These are phyloP conservation scores for Russula olivacea DNA, from an alignment of 768 basidiomycete genomes.

Conservation along the genomic window DNA sequence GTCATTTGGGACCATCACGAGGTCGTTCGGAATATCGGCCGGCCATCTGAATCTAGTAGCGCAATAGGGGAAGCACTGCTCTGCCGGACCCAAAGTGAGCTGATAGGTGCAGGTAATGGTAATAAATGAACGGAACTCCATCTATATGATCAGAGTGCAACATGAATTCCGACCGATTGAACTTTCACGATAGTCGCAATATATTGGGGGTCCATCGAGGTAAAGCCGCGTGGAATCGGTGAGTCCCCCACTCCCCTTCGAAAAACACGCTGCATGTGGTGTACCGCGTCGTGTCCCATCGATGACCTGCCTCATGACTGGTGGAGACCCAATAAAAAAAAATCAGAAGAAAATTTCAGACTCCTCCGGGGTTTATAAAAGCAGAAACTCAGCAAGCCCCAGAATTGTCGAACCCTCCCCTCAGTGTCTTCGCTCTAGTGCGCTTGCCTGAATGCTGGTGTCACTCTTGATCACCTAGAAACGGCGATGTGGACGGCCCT, in stretches of 20 bases:
- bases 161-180: conserved; percentile 11
- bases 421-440: neutral
- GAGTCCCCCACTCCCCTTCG: conserved; percentile 10
- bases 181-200: neutral
- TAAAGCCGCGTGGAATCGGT: conserved; percentile 11
- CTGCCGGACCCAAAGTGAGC: neutral
- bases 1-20: neutral
- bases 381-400: conserved; percentile 18
- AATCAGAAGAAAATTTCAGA: conserved; percentile 1
- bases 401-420: conserved; percentile 6
- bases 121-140: conserved; percentile 5
- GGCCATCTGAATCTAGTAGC: neutral
- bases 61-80: neutral
- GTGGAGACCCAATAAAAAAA: conserved; percentile 1
- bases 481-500: neutral
- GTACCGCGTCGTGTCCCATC: conserved; percentile 10
- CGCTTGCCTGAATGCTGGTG: neutral
- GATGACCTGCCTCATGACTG: conserved; percentile 17
- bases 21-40: neutral
- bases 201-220: conserved; percentile 6
- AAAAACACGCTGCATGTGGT: conserved; percentile 8
- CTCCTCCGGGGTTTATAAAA: conserved; percentile 21
- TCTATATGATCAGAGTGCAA: neutral
- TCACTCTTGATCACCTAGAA: neutral
- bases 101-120: neutral